A percentile compares a stretch with the other conserved stretches of the same genome.
phyloP scores from a whole-genome alignment of 225 moss, liverwort and hornwort species.

The Ulota crispa region DNA sequence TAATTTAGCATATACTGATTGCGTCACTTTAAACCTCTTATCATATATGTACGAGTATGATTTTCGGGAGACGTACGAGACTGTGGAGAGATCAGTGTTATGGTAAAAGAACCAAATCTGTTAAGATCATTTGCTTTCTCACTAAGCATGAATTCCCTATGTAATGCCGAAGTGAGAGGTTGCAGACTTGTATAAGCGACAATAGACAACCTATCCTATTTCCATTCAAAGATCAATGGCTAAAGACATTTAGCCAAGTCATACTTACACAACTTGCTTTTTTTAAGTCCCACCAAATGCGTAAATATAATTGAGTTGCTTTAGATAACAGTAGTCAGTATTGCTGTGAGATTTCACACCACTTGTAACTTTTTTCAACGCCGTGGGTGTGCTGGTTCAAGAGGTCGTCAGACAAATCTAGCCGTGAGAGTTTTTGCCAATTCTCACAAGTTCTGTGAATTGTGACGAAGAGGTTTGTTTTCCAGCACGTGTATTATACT shows the following conservation, averaged over 20 bases:
- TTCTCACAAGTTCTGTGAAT: not conserved
- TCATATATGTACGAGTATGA: not conserved
- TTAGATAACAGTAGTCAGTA: not conserved
- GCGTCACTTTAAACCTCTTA: not conserved
- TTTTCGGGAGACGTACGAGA: not conserved
- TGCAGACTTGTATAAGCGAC: not conserved
- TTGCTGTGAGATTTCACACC: not conserved
- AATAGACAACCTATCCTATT: not conserved
- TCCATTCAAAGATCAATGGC: not conserved
- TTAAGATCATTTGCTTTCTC: not conserved
- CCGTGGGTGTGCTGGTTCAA: not conserved
- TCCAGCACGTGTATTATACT: not conserved
- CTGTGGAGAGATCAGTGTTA: not conserved
- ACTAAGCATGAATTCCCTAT: not conserved
- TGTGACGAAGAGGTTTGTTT: not conserved
- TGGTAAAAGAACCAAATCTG: not conserved
- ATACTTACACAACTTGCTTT: not conserved
- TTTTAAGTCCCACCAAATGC: not conserved
- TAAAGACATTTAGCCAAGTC: not conserved
- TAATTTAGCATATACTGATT: not conserved
- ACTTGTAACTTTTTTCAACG: not conserved
- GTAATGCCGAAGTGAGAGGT: not conserved
- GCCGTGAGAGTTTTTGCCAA: not conserved
- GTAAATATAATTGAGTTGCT: not conserved
- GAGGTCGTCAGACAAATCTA: not conserved